Base-by-base conservation (phyloP, 495 filamentous ascomycete species). In the Daldinia vernicosa region DNA sequence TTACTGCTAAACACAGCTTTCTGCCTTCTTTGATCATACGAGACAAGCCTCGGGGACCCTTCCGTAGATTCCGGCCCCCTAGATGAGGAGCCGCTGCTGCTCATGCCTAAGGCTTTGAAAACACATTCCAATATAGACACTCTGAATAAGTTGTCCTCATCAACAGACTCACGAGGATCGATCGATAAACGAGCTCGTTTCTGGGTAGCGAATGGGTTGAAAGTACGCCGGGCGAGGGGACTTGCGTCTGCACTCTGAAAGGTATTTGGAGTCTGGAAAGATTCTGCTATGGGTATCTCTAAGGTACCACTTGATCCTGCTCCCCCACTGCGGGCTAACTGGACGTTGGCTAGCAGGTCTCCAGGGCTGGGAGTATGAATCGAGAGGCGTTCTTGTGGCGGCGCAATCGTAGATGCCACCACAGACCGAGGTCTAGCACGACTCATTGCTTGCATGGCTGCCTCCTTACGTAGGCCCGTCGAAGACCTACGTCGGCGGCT, bases 121-220 rank as follows among this genome's bases (percentile, higher is more conserved):
- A 98, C 96, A 76, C 95, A 98, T 60, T 97, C 94, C 19, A 98
- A 80, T 19, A 98, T 93, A 0, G 93, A 95, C 67, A 93, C 92
- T 17, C 96, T 85, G 77, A 98, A 98, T 9, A 95, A 72, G 59
- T 88, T 85, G 71, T 98, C 94, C 71, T 98, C 95, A 63, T 97
- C 89, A 12, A 94, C 75, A 4, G 90, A 89, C 27, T 96, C 92
- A 67, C 92, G 89, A 7, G 89, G 89, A 66, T 90, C 88, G 14
- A 90, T 79, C 9, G 83, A 75, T 6, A 86, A 74, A 39, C 86
- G 84, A 33, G 74, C 79, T 50, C 89, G 81, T 4, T 86, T 81
- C 8, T 88, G 85, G 3, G 84, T 80, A n/a, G 83, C 74, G 64
- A 92, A 90, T 1, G 86, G 88, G 59, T 84, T 75, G 78, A 86